These are phyloP conservation scores for Penicillium verhagenii DNA, from an alignment of 495 filamentous ascomycete genomes.

Conservation along the genomic window DNA sequence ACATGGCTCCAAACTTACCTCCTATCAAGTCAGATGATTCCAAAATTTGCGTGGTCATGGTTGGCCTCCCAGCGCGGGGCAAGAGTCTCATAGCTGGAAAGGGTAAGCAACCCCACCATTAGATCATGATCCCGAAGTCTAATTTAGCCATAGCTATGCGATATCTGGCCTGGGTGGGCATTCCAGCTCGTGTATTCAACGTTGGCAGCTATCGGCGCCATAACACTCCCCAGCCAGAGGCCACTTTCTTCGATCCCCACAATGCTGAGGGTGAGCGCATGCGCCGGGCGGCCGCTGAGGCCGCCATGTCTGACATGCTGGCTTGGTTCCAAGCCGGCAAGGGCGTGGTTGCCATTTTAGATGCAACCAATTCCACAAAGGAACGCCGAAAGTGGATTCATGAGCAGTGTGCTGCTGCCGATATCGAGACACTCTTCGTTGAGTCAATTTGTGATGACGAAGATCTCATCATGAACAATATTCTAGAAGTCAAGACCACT, in stretches of 20 bases:
- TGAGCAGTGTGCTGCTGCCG: slow-evolving; percentile 65
- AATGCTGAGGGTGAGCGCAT: slow-evolving; percentile 90
- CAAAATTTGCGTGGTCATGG: slow-evolving; percentile 98
- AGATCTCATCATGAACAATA: slow-evolving; percentile 93
- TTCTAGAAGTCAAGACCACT: slow-evolving; percentile 94
- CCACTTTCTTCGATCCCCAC: slow-evolving; percentile 87
- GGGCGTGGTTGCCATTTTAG: slow-evolving; percentile 85
- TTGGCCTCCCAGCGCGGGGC: slow-evolving; percentile 89
- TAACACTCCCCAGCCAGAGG: slow-evolving; percentile 79
- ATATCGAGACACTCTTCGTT: slow-evolving; percentile 89
- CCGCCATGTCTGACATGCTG: slow-evolving; percentile 87
- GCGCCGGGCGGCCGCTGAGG: slow-evolving; percentile 81
- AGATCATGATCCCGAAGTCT: not conserved
- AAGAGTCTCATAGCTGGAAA: slow-evolving; percentile 98
- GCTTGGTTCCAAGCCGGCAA: slow-evolving; percentile 74
- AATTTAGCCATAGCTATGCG: slow-evolving; percentile 66
- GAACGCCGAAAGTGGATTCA: slow-evolving; percentile 86
- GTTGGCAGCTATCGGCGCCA: slow-evolving; percentile 90
- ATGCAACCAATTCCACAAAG: slow-evolving; percentile 95
- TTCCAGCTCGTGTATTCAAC: slow-evolving; percentile 91
- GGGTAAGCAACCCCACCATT: slow-evolving; percentile 55
- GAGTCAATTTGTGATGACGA: slow-evolving; percentile 96
- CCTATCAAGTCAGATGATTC: slow-evolving; percentile 82
- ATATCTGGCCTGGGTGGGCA: slow-evolving; percentile 94
- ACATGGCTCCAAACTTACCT: slow-evolving; percentile 15